These are phyloP conservation scores for Candida taoyuanica DNA, from an alignment of 805 yeast species.

Conservation along the genomic window DNA sequence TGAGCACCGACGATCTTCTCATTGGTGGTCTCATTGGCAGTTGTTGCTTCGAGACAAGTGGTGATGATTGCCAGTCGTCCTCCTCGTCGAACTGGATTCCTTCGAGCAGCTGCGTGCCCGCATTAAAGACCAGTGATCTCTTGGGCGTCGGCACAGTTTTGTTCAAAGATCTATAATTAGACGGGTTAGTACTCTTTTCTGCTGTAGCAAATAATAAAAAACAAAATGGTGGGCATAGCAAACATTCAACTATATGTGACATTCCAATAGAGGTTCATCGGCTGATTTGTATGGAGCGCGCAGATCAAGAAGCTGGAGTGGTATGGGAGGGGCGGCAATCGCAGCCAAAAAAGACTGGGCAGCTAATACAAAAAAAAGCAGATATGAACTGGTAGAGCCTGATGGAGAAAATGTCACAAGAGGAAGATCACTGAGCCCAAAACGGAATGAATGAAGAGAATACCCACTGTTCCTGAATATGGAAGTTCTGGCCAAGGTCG, in stretches of 20 bases:
- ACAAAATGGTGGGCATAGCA: neutral
- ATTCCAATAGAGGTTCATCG: constrained; percentile 3
- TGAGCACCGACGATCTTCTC: too few relatives aligned
- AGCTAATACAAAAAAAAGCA: too few relatives aligned
- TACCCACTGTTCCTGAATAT: constrained; percentile 27
- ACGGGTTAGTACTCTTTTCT: constrained; percentile 8
- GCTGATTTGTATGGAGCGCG: constrained; percentile 3
- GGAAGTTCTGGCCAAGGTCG: constrained; percentile 35
- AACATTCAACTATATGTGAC: constrained; percentile 11
- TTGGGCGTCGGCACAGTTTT: constrained; percentile 16
- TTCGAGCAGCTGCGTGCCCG: constrained; percentile 8
- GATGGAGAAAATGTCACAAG: too few relatives aligned
- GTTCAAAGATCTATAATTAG: constrained; percentile 6
- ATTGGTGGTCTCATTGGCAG: constrained; percentile 4
- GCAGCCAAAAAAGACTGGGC: too few relatives aligned
- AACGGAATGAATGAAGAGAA: too few relatives aligned
- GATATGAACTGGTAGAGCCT: too few relatives aligned
- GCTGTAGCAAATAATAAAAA: too few relatives aligned
- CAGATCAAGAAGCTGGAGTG: constrained; percentile 1
- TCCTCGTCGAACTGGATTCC: constrained; percentile 3
- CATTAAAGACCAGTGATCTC: constrained; percentile 15
- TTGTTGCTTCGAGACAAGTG: constrained; percentile 8
- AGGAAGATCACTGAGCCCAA: too few relatives aligned
- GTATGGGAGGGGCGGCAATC: too few relatives aligned
- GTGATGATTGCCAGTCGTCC: constrained; percentile 1